Base-by-base conservation (phyloP, 345 rosid species). In the Hibiscus syriacus region DNA sequence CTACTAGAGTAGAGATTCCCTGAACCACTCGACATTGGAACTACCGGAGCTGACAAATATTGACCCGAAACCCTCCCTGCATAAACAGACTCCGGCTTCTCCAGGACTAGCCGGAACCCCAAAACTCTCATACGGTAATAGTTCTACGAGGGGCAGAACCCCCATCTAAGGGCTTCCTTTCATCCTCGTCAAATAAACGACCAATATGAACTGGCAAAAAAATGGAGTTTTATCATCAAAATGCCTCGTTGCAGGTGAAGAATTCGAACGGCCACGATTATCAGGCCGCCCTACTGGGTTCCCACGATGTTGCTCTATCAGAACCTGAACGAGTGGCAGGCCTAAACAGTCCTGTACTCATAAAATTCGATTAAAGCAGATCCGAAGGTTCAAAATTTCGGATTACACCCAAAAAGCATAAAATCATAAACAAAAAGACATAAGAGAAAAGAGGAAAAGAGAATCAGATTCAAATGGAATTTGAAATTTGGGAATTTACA, bases 181-280 rank as follows among this genome's bases (percentile, higher is more conserved):
- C 97, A 56, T 91, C 97, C 80, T 91, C 97, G 27, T 74, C 92
- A 32, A 91, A 91, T 69, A 86, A 80, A n/a, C 91, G 86, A 39
- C 92, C 97, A 64, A 91, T 86, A 54, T 79, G 84, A 0, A 66
- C 73, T 0, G 75, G 72, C 80, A 79, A 14, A 85, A 78, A 77
- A 91, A 91, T 0, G 88, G 81, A 12, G 90, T 75, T 73, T 86
- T 91, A 65, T 88, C 92, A 82, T 91, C 97, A 0, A 86, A 85
- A 73, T 78, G 86, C 79, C 90, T 76, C 1, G 75, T 68, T 11
- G 81, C 80, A 2, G 79, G 85, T 50, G 92, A 85, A 1, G 95
- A 84, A 72, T 58, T 79, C 22, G 94, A 89, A 62, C 95, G 75
- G 14, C 80, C 32, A 22, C 91, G 80, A 70, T 78, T 82, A 76